These are phyloP conservation scores for Cadophora luteo-olivacea DNA, from an alignment of 2,329 filamentous ascomycete genomes.

Conservation along the genomic window DNA sequence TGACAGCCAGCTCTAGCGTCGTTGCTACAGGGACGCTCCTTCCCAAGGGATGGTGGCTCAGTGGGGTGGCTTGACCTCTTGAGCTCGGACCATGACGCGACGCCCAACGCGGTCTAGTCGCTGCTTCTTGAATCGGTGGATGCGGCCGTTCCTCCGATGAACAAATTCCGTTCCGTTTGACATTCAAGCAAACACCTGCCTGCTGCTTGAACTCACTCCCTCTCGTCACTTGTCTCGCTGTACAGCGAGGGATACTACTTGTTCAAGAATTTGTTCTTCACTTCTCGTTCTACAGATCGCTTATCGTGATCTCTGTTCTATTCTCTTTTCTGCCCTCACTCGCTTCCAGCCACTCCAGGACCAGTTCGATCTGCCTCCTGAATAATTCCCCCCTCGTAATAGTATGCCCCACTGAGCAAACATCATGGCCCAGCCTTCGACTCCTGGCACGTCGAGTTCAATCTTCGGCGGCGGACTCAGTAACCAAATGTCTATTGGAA, in stretches of 20 bases:
- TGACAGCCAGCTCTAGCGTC: conserved; percentile 25
- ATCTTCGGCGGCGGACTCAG: conserved; percentile 52
- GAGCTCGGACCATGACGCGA: background rate
- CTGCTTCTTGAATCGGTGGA: background rate
- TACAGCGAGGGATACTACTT: background rate
- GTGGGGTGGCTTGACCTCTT: too few relatives aligned
- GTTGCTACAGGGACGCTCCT: conserved; percentile 25
- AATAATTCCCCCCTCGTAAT: background rate
- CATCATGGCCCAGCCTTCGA: conserved; percentile 54
- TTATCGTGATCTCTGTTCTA: background rate
- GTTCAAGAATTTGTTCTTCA: background rate
- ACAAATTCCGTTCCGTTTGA: conserved; percentile 3
- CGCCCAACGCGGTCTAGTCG: background rate
- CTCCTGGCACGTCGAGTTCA: conserved; percentile 50
- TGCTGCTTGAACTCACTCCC: too few relatives aligned
- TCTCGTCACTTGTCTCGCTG: background rate
- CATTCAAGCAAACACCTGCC: conserved; percentile 4
- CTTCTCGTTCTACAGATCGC: background rate
- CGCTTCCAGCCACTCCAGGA: background rate
- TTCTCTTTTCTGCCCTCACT: background rate
- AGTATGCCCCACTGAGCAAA: conserved; percentile 17
- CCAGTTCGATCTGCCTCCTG: conserved; percentile 1
- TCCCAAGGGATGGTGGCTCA: too few relatives aligned
- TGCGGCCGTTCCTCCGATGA: conserved; percentile 9
- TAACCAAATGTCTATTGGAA: conserved; percentile 31